Conservation (phyloP, 164 flowering plant genomes). For the Magnolia officinalis region DNA sequence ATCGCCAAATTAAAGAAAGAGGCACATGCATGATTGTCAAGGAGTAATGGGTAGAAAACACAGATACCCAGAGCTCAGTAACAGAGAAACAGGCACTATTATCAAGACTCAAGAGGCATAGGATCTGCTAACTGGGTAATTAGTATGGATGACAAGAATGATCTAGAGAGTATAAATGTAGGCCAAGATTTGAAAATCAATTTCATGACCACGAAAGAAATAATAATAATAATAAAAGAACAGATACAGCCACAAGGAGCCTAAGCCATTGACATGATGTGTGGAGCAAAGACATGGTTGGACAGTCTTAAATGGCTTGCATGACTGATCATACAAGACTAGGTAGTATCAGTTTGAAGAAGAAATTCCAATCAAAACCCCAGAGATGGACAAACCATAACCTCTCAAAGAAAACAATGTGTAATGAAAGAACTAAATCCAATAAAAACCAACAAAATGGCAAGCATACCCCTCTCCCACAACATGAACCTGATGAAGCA, state of each 20-base stretch:
- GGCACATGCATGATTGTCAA: not conserved
- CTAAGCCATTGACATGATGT: not conserved
- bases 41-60: not conserved
- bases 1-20: not conserved
- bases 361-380: not conserved
- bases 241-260: not conserved
- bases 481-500: conserved; percentile 65
- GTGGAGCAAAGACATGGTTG: not conserved
- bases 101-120: not conserved
- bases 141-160: too few relatives aligned
- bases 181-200: not conserved
- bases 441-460: not conserved
- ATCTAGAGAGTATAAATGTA: too few relatives aligned
- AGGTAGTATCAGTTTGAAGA: not conserved
- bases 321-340: not conserved
- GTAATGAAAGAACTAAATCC: not conserved
- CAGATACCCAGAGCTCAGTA: not conserved
- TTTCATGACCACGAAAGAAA: not conserved
- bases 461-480: conserved; percentile 74
- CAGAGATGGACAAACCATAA: not conserved
- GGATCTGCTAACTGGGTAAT: not conserved
- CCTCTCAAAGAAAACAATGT: not conserved
- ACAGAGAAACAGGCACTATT: not conserved
- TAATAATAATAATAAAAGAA: too few relatives aligned
- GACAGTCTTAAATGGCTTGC: not conserved